Conservation (phyloP, 1,284 basidiomycete species). For the Wallemia ichthyophaga region DNA sequence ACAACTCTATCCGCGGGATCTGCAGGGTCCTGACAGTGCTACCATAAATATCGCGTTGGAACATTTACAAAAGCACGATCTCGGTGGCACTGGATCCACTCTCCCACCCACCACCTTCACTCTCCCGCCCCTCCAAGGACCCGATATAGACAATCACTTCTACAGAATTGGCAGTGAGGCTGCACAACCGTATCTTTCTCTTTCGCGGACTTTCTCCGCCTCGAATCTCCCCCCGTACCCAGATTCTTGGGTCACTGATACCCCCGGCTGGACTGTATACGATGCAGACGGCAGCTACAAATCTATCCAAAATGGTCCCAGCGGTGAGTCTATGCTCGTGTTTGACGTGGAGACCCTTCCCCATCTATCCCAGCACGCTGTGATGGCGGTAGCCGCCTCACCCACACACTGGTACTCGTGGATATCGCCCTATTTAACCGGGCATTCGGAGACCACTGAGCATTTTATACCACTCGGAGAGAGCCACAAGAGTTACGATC, state of each 20-base stretch:
- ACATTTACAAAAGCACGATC: slow-evolving; percentile 46
- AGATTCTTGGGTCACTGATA: slow-evolving; percentile 35
- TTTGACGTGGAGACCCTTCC: slow-evolving; percentile 94
- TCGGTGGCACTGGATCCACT: slow-evolving; percentile 47
- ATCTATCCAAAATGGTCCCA: slow-evolving; percentile 12
- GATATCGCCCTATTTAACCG: slow-evolving; percentile 77
- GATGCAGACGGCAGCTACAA: slow-evolving; percentile 24
- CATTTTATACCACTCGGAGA: slow-evolving; percentile 48
- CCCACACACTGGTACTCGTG: slow-evolving; percentile 74
- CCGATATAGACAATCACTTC: slow-evolving; percentile 66
- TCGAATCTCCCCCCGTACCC: slow-evolving; percentile 27
- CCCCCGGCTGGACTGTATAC: slow-evolving; percentile 76
- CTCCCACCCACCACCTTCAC: slow-evolving; percentile 49
- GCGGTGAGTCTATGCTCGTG: slow-evolving; percentile 38
- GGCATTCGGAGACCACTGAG: slow-evolving; percentile 27
- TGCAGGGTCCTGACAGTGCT: slow-evolving; percentile 29
- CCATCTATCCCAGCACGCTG: slow-evolving; percentile 41
- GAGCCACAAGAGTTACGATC: slow-evolving; percentile 11
- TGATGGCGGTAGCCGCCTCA: slow-evolving; percentile 72
- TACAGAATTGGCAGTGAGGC: slow-evolving; percentile 38
- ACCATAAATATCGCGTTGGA: slow-evolving; percentile 44
- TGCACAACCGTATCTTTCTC: slow-evolving; percentile 49
- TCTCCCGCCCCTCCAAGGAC: slow-evolving; percentile 55
- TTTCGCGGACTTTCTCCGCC: slow-evolving; percentile 34
- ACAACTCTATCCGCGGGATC: slow-evolving; percentile 52